These are phyloP conservation scores for Colletotrichum tropicale DNA, from an alignment of 2,329 filamentous ascomycete genomes.

Conservation along the genomic window DNA sequence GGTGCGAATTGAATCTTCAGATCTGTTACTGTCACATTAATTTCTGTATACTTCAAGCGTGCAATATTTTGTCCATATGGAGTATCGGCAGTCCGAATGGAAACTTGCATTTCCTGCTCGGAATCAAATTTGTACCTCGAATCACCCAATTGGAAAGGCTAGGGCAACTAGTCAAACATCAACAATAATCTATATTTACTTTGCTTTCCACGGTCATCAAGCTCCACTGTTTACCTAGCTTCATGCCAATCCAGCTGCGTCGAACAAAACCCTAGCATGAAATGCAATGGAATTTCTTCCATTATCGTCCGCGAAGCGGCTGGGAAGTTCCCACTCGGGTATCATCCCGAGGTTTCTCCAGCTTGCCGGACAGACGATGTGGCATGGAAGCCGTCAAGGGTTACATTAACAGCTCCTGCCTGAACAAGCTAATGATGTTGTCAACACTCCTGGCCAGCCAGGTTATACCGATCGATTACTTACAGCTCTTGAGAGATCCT, in stretches of 20 bases:
- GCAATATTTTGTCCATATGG: not conserved
- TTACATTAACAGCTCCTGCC: conserved; percentile 89
- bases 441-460: not conserved
- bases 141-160: not conserved
- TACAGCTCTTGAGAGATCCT: conserved; percentile 90
- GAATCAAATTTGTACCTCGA: not conserved
- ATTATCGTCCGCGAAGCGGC: not conserved
- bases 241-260: not conserved
- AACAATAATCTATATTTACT: not conserved
- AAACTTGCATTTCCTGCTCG: not conserved
- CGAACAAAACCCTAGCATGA: not conserved
- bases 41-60: not conserved
- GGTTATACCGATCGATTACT: conserved; percentile 43
- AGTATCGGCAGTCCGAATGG: not conserved
- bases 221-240: not conserved
- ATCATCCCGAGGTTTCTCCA: not conserved
- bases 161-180: not conserved
- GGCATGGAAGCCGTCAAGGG: conserved; percentile 81
- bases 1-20: not conserved
- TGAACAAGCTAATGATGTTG: conserved; percentile 74
- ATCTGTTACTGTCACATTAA: not conserved
- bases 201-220: not conserved
- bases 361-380: conserved; percentile 22
- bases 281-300: not conserved
- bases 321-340: not conserved